Evolutionary conservation across 1,139 yeast species (phyloP), one percentile per base, ranked within the genome.

Genomic region (Kodamaea anthophila): DNA sequence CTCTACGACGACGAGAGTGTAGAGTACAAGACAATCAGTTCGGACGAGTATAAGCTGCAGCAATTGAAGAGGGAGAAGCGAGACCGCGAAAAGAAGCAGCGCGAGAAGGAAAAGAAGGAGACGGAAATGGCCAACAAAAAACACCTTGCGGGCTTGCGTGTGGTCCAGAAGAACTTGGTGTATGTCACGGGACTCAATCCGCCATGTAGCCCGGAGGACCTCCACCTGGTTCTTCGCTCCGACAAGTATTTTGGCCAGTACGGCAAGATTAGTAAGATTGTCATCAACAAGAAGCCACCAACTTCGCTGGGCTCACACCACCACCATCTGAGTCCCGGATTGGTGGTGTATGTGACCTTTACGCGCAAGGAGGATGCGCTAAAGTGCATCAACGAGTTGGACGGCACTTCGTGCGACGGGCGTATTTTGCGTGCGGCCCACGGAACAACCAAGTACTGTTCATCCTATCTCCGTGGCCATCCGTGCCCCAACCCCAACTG

Each of bases 401-500:
- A 93, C 55, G 97, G 97, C 2, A 82, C 96, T 1, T 67, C 86
- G 30, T 83, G 91, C 53, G 98, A 93, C 50, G 97, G 97, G 5
- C 75, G 85, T 52, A 62, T 76, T 39, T 67, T 82, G 38, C 69
- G 94, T 37, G 98, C 98, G 10, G 97, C 98, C 1, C 94, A 88
- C 55, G 99, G 99, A 49, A 93, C 98, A 4, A 93, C 99, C 9
- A 93, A 93, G 58, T 93, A 93, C 60, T 93, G 99, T 56, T 86
- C 96, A 10, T 82, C 95, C 2, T 93, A 93, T 53, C 66, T 93
- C 41, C 74, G 97, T 41, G 96, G 96, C 23, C 94, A 86, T 53
- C 80, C 94, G 13, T 93, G 99, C 60, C 98, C 96, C 37, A 93
- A 93, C 57, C 98, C 98, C 38, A 87, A 87, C 53, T 93, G 99